Percentiles rank a stretch among this genome's conserved stretches.
phyloP scores from a whole-genome alignment of 208 protist species.

The Sergeia podlipaevii region DNA sequence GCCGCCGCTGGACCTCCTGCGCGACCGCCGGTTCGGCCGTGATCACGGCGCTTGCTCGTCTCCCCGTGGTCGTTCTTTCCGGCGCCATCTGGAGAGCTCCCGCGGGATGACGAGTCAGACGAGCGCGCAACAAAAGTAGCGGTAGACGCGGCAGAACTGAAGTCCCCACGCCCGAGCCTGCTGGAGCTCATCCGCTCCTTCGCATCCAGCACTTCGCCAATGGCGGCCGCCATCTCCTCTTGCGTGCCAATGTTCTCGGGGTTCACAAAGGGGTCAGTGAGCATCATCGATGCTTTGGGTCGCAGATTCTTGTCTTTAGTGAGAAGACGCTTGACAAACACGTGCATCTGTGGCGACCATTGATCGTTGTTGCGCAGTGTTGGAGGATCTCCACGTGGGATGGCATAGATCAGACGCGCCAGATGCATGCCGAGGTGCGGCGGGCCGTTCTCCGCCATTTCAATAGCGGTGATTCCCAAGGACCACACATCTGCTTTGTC shows the following conservation, averaged over 20 bases:
- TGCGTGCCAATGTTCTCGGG: slow-evolving; percentile 45
- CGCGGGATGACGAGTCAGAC: too few relatives aligned
- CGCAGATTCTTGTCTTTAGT: slow-evolving; percentile 73
- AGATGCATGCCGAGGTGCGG: slow-evolving; percentile 90
- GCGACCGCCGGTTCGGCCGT: slow-evolving; percentile 1
- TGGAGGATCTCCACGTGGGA: slow-evolving; percentile 73
- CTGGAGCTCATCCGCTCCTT: slow-evolving; percentile 31
- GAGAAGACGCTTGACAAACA: slow-evolving; percentile 75
- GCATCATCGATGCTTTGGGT: slow-evolving; percentile 63
- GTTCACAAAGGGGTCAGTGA: slow-evolving; percentile 78
- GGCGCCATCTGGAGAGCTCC: slow-evolving; percentile 5
- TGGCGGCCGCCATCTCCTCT: slow-evolving; percentile 57
- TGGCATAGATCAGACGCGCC: slow-evolving; percentile 63
- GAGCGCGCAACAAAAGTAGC: slow-evolving; percentile 50
- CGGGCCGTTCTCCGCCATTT: slow-evolving; percentile 94
- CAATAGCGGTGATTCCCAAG: slow-evolving; percentile 95
- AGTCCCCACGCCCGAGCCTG: slow-evolving; percentile 23
- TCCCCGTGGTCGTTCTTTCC: slow-evolving; percentile 3
- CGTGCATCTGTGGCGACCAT: slow-evolving; percentile 87
- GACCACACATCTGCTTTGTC: slow-evolving; percentile 95
- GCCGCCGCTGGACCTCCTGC: slow-evolving; percentile 6
- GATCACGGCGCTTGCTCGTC: background rate
- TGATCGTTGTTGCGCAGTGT: slow-evolving; percentile 73
- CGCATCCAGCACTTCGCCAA: slow-evolving; percentile 51
- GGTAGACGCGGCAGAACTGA: slow-evolving; percentile 26